phyloP scores from a whole-genome alignment of 2,329 filamentous ascomycete species.

The Cladosporium sp. region DNA sequence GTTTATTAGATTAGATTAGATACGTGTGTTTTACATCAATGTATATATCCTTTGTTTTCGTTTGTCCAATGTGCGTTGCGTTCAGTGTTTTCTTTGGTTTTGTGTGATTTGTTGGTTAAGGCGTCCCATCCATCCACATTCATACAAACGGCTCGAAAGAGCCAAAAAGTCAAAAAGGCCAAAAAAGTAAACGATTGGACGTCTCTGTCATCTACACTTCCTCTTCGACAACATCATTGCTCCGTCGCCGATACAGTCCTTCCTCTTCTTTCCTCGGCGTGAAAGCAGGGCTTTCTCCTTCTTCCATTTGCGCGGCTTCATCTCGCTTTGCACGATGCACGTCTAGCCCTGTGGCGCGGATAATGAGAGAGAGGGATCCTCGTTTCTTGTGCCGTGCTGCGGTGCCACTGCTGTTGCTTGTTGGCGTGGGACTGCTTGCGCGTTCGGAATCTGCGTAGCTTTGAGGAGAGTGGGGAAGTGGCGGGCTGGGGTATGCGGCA shows the following conservation, averaged over 20 bases:
- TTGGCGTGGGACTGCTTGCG: no score
- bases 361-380: constrained; percentile 1
- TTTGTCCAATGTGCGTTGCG: no score
- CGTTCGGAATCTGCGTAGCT: background rate
- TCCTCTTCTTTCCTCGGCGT: constrained; percentile 5
- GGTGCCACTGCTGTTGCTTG: no score
- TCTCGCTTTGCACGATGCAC: background rate
- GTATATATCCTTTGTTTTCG: no score
- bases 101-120: no score
- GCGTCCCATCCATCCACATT: no score
- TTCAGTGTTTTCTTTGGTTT: no score
- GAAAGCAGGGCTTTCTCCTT: constrained; percentile 14
- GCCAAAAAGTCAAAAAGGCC: no score
- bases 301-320: constrained; percentile 13
- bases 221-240: background rate
- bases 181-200: no score
- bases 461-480: background rate
- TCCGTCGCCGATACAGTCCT: background rate
- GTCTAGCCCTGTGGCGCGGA: background rate
- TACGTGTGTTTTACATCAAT: no score
- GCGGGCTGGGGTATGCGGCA: background rate
- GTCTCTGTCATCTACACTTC: background rate
- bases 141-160: no score
- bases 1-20: no score
- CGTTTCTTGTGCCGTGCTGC: background rate